phyloP scores from a whole-genome alignment of 164 flowering plant genomes.

The Nymphaea thermarum region DNA sequence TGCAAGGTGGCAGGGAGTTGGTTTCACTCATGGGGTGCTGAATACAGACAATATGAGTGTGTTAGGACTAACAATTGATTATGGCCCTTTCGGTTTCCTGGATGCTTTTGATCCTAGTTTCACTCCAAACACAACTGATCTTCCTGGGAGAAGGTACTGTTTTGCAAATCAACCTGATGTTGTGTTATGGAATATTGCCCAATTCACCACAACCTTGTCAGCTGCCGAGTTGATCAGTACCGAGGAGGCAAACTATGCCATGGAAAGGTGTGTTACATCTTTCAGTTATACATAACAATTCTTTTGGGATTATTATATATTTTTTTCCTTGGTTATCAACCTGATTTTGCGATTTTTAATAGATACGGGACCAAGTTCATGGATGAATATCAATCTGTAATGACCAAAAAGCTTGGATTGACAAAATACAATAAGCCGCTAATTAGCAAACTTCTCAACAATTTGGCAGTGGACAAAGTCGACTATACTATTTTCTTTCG shows the following conservation, averaged over 20 bases:
- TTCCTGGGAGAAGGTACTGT: slow-evolving; percentile 97
- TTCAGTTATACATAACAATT: neutral
- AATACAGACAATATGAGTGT: slow-evolving; percentile 98
- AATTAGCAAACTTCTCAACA: slow-evolving; percentile 59
- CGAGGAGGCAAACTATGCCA: slow-evolving; percentile 86
- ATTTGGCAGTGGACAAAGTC: slow-evolving; percentile 43
- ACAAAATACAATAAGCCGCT: slow-evolving; percentile 85
- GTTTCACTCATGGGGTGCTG: slow-evolving; percentile 95
- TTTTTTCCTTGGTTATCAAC: neutral
- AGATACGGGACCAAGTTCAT: slow-evolving; percentile 94
- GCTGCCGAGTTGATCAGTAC: slow-evolving; percentile 69
- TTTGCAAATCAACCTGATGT: slow-evolving; percentile 98
- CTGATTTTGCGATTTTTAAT: slow-evolving; percentile 7
- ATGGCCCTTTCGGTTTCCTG: slow-evolving; percentile 96
- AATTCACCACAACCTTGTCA: slow-evolving; percentile 58
- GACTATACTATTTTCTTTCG: slow-evolving; percentile 98
- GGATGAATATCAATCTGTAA: slow-evolving; percentile 95
- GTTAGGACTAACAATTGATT: slow-evolving; percentile 93
- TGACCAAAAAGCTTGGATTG: slow-evolving; percentile 83
- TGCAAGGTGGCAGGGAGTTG: slow-evolving; percentile 99
- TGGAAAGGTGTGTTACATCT: slow-evolving; percentile 65
- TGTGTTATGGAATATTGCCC: slow-evolving; percentile 93
- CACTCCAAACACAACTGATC: slow-evolving; percentile 98
- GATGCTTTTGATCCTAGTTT: slow-evolving; percentile 98
- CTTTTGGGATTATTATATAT: neutral